Base-by-base conservation (phyloP, 1,139 yeast genomes). In the Zygosaccharomyces sapae region DNA sequence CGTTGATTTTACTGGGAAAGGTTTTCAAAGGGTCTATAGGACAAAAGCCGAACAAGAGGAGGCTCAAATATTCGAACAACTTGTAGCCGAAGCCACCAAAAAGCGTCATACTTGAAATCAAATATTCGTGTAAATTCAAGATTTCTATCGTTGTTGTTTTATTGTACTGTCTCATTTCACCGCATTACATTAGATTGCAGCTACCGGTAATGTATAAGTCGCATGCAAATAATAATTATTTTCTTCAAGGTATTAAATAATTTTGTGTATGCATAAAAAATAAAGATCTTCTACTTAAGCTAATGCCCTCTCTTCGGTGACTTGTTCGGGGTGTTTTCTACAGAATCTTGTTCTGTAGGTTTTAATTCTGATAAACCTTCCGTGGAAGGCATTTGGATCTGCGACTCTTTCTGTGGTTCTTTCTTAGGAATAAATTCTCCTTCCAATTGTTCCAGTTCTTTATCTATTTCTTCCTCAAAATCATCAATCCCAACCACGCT, bases 61-160 rank as follows among this genome's bases (percentile, higher is more conserved):
- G 64, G 96, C 94, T 2, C 79, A 90, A 55, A 76, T 89, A 19
- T 90, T 90, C 66, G 98, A 90, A 68, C 90, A 87, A 58, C 73
- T 90, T 53, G 95, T 90, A 45, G 94, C 96, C 1, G 95, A 89
- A 59, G 95, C 97, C 2, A 82, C 89, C 22, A 87, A 85, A 72
- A 83, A 88, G 67, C 60, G 52, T 19, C 47, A 48, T 22, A 22
- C 48, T 20, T 48, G 40, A 38, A 18, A 31, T 36, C 30, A 4
- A 5, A 27, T 27, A 37, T 13, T 24, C 40, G 24, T 37, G 40
- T 37, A 37, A 24, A 37, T 37, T 24, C 29, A 22, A n/a, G 6
- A 12, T 7, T 5, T 10, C 16, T 19, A 22, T 7, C 7, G n/a
- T n/a, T n/a, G n/a, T 25, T 22, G 8, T 20, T 20, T 12, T 4